Evolutionary conservation across 257 asterid genomes (phyloP).

Genomic region (Solanum paucissectum): DNA sequence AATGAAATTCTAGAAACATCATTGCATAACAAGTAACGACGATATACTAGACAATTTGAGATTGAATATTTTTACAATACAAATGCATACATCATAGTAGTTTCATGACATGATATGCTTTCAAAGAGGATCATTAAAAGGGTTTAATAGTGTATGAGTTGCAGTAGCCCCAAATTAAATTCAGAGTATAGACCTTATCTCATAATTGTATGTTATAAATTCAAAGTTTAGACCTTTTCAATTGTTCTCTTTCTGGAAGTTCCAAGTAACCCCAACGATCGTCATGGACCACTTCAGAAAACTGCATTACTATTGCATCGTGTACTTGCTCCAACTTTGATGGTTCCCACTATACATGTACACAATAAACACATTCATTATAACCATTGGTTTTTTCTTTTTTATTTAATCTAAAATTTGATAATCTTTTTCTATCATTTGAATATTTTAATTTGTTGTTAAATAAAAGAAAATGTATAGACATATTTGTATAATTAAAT

Average conservation of each 20-base stretch:
- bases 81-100: background rate
- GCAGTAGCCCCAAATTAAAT: background rate
- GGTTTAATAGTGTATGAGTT: background rate
- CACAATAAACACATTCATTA: background rate
- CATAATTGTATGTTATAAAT: too few relatives aligned
- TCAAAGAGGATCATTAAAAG: background rate
- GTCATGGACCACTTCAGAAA: background rate
- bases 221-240: background rate
- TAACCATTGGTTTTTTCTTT: background rate
- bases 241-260: background rate
- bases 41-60: background rate
- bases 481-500: background rate
- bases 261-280: background rate
- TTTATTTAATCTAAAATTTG: background rate
- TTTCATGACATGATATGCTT: background rate
- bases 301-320: background rate
- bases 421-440: background rate
- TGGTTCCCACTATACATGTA: conserved; percentile 4
- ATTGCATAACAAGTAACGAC: background rate
- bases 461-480: background rate
- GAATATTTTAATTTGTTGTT: background rate
- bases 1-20: background rate
- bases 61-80: background rate
- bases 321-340: conserved; percentile 4
- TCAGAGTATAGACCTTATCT: background rate